Evolutionary conservation across 352 stramenopile species (phyloP), one percentile per base, ranked within the genome.

Genomic region (Pythium aristosporum): DNA sequence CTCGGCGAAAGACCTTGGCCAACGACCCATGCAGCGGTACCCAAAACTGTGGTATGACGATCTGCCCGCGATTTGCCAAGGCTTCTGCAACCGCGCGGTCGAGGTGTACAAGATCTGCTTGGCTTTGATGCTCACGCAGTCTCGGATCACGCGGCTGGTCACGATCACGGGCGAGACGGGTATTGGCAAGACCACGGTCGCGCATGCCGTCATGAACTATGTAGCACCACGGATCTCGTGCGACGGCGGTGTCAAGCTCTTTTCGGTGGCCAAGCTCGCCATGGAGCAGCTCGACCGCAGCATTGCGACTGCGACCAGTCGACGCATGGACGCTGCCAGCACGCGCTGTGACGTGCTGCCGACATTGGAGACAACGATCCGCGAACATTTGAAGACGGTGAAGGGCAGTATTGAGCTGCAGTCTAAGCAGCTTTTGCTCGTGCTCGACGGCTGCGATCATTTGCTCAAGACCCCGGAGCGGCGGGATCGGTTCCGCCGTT

Each of bases 31-130:
- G 25, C 81, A 88, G 55, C 67, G 72, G 21, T 92, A 90, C 62
- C 85, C 85, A 1, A 88, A 87, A 52, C 54, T 94, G 1, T 94
- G 85, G 85, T 90, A 88, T 42, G 80, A 89, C 43, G 85, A 89
- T 41, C 69, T 94, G 18, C 85, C 85, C 9, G 81, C 80, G 10
- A 77, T 89, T 46, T 94, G 82, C 39, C 81, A 92, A 68, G 85
- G 85, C 11, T 94, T 94, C 64, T 91, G 82, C 68, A 89, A 92
- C 47, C 81, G 85, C 2, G 72, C 81, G 0, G 75, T 89, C 1
- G 85, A 94, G 61, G 82, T 92, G 46, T 94, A 94, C 77, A 89
- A 92, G 51, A 90, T 92, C 11, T 89, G 80, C 50, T 49, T 90
- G 18, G 79, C 83, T n/a, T 52, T 92, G 12, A 87, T 92, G 77